phyloP scores from a whole-genome alignment of 169 alveolate species.

The Theileria equi region DNA sequence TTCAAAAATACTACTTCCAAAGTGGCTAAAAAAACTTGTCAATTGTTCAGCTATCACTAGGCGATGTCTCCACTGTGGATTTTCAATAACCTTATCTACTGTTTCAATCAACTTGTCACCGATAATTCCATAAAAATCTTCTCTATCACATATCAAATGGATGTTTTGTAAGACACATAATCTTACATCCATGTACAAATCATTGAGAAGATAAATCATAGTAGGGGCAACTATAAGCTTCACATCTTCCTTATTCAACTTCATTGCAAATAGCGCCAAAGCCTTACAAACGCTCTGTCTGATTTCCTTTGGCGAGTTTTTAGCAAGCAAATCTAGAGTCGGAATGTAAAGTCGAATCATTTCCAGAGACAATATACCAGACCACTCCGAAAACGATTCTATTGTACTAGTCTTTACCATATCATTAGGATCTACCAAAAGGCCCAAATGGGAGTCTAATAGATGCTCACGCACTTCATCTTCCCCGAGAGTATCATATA shows the following conservation, averaged over 20 bases:
- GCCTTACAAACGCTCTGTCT: conserved; percentile 28
- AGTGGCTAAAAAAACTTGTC: conserved; percentile 37
- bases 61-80: conserved; percentile 56
- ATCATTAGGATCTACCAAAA: conserved; percentile 40
- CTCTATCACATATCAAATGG: conserved; percentile 35
- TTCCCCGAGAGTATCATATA: conserved; percentile 48
- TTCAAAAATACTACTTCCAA: conserved; percentile 42
- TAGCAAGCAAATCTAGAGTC: conserved; percentile 22
- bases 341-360: conserved; percentile 35
- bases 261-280: conserved; percentile 44
- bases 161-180: conserved; percentile 44
- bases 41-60: conserved; percentile 50
- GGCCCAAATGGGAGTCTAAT: conserved; percentile 25
- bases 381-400: conserved; percentile 37
- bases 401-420: conserved; percentile 40
- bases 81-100: conserved; percentile 16
- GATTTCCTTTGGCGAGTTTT: conserved; percentile 9
- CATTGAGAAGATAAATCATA: conserved; percentile 15
- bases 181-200: conserved; percentile 42
- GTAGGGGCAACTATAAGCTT: conserved; percentile 5
- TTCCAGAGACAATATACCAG: conserved; percentile 26
- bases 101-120: conserved; percentile 40
- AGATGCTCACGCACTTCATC: conserved; percentile 19
- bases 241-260: conserved; percentile 12
- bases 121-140: conserved; percentile 31